Evolutionary conservation across 768 basidiomycete species (phyloP).

Genomic region (Tylopilus subfusipes): DNA sequence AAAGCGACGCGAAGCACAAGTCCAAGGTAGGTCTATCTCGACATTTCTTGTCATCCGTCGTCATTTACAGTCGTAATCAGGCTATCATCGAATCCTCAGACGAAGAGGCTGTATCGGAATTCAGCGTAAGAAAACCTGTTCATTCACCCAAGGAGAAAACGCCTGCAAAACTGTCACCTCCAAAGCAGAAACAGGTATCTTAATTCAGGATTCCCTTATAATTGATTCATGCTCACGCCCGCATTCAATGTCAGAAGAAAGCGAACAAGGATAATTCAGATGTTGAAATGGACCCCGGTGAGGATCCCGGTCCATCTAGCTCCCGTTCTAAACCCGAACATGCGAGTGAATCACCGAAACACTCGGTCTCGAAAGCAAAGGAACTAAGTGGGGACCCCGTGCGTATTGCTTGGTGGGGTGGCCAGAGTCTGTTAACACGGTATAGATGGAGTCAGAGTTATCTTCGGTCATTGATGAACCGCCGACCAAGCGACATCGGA

Average conservation of each 20-base stretch:
- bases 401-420: neutral
- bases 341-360: conserved; percentile 2
- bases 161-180: conserved; percentile 1
- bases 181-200: conserved; percentile 14
- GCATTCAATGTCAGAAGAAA: neutral
- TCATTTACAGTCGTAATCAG: conserved; percentile 6
- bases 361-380: conserved; percentile 5
- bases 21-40: conserved; percentile 20
- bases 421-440: conserved; percentile 22
- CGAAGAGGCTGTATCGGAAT: conserved; percentile 20
- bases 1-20: conserved; percentile 22
- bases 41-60: neutral
- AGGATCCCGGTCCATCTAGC: conserved; percentile 11
- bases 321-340: conserved; percentile 3
- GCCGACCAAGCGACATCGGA: conserved; percentile 43
- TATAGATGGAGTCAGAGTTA: conserved; percentile 43
- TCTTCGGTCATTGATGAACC: conserved; percentile 58
- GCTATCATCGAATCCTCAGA: conserved; percentile 29
- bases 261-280: conserved; percentile 7
- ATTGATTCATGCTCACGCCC: neutral
- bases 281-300: conserved; percentile 3
- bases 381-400: conserved; percentile 18
- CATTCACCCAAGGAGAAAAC: conserved; percentile 5
- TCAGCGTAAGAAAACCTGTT: neutral
- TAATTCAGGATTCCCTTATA: neutral